A percentile compares a stretch with the other conserved stretches of the same genome.
These are phyloP conservation scores for Antitrichia curtipendula DNA, from an alignment of 225 moss, liverwort and hornwort species.

Conservation along the genomic window DNA sequence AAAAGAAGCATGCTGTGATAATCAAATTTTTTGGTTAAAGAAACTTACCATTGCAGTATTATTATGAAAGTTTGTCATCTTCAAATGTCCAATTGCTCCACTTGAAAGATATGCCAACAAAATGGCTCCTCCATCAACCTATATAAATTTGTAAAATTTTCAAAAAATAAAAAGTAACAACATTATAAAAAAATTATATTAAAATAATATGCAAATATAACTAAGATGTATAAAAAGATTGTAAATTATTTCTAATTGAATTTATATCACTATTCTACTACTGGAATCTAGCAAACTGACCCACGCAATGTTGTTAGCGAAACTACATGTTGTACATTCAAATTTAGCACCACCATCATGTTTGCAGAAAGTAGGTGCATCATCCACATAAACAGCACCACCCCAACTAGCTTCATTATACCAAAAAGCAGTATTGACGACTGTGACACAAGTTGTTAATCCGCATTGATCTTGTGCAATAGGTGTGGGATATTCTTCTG, in stretches of 20 bases:
- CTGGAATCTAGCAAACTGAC: neutral
- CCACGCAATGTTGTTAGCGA: slow-evolving; percentile 18
- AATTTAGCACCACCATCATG: slow-evolving; percentile 15
- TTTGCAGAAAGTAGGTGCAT: slow-evolving; percentile 5
- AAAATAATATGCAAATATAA: too few species aligned
- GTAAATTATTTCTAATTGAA: neutral
- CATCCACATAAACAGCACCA: slow-evolving; percentile 31
- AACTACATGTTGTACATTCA: slow-evolving; percentile 28
- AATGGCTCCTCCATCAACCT: slow-evolving; percentile 74
- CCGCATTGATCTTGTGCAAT: neutral
- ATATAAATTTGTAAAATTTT: neutral
- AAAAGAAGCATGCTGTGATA: too few species aligned
- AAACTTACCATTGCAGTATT: slow-evolving; percentile 40
- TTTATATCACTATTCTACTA: neutral
- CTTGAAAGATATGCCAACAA: slow-evolving; percentile 50
- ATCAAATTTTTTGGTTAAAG: neutral
- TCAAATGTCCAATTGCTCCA: slow-evolving; percentile 54
- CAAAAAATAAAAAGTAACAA: neutral
- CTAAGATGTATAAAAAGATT: neutral
- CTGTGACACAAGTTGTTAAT: slow-evolving; percentile 12
- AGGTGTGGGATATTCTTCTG: neutral
- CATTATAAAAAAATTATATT: fast-evolving
- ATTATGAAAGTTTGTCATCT: slow-evolving; percentile 50
- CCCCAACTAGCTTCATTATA: slow-evolving; percentile 14
- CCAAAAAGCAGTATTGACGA: slow-evolving; percentile 24